Base-by-base conservation (phyloP, 257 asterid species). In the Lithospermum erythrorhizon region DNA sequence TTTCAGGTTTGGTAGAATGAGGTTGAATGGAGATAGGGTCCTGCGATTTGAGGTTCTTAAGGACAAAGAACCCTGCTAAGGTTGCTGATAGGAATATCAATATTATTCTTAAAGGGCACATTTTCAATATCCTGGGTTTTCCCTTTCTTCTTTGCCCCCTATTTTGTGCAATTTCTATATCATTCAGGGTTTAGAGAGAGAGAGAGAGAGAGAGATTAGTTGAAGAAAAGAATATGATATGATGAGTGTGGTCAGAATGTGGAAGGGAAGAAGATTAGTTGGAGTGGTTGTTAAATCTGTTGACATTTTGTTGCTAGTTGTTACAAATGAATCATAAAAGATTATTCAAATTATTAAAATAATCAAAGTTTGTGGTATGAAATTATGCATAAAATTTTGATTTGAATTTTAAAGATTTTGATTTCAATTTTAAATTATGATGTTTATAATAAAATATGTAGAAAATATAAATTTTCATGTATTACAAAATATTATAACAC, bases 81-180 rank as follows among this genome's bases (percentile, higher is more conserved):
- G 75, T 73, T 32, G 84, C 81, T 48, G 84, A 79, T 21, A 79
- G 76, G 72, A 79, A 79, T 61, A 79, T 75, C 52, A 79, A 57
- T 63, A 79, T 73, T 9, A 79, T 72, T 65, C 84, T 57, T 48
- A 79, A 61, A 19, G 84, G 84, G 71, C 84, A 75, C 84, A 79
- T 79, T 65, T 45, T n/a, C n/a, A n/a, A n/a, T n/a, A n/a, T 29
- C 35, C 30, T 27, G 4, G 6, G 4, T 27, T 27, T 3, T 27
- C 7, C 32, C 32, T 27, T 27, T 27, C 32, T 27, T 27, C 32
- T 27, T 27, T 70, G 21, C 41, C 30, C 53, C 2, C 17, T 2
- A 32, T 32, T 9, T 25, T 3, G 62, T n/a, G 16, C 62, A 56
- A 30, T 10, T 21, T 58, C 57, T 22, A 59, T 24, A 21, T 21